Percentiles rank a stretch among this genome's conserved stretches.
Evolutionary conservation across 495 filamentous ascomycete genomes (phyloP).

Genomic region (Penicillium bialowiezense): DNA sequence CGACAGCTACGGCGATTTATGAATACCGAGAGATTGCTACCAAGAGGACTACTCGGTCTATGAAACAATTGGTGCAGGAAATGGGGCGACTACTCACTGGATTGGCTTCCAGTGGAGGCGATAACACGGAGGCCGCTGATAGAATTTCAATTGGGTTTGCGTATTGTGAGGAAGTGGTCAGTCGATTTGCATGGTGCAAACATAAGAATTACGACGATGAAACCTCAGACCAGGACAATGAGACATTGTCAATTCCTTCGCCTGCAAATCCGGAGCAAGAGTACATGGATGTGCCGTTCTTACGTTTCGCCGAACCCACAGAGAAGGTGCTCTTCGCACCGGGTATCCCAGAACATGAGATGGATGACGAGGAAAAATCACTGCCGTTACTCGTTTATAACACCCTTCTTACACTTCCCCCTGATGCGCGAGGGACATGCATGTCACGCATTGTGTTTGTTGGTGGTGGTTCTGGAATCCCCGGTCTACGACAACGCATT

Average conservation of each 20-base stretch:
- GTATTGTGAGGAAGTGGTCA: slow-evolving; percentile 73
- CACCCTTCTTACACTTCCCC: slow-evolving; percentile 67
- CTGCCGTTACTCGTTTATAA: slow-evolving; percentile 72
- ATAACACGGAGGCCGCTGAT: slow-evolving; percentile 11
- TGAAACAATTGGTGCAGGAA: slow-evolving; percentile 63
- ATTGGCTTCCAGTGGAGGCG: slow-evolving; percentile 17
- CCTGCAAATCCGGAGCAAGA: slow-evolving; percentile 37
- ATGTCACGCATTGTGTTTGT: slow-evolving; percentile 90
- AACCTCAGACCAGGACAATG: slow-evolving; percentile 1
- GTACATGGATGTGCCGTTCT: slow-evolving; percentile 58
- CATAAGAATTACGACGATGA: slow-evolving; percentile 15
- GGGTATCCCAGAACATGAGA: slow-evolving; percentile 48
- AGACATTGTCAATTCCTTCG: slow-evolving; percentile 40
- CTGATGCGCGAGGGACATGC: slow-evolving; percentile 78
- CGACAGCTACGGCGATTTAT: slow-evolving; percentile 74
- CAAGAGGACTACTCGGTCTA: slow-evolving; percentile 68
- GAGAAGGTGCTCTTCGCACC: slow-evolving; percentile 70
- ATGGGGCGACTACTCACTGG: slow-evolving; percentile 62
- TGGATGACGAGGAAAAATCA: slow-evolving; percentile 84
- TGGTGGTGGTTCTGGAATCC: slow-evolving; percentile 75
- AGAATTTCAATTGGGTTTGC: slow-evolving; percentile 59
- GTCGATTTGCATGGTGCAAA: slow-evolving; percentile 75
- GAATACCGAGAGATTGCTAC: slow-evolving; percentile 79
- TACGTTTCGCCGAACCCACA: slow-evolving; percentile 65
- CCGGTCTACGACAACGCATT: slow-evolving; percentile 77